phyloP scores from a whole-genome alignment of 306 rosid species.

The Castanea crenata region DNA sequence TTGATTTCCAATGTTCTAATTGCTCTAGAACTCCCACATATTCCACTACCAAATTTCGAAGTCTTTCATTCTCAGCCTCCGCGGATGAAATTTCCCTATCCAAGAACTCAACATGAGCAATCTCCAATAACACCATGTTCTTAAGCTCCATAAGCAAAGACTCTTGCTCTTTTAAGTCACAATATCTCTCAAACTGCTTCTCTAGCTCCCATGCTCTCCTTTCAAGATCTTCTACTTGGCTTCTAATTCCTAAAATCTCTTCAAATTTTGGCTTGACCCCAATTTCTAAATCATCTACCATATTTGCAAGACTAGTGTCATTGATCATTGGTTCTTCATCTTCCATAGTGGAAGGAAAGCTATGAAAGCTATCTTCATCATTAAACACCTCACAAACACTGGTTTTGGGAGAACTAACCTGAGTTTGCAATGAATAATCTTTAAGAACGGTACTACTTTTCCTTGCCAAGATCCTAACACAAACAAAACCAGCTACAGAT shows the following conservation, averaged over 20 bases:
- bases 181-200: constrained; percentile 43
- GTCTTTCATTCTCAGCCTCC: constrained; percentile 42
- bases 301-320: constrained; percentile 2
- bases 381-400: constrained; percentile 19
- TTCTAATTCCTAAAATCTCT: constrained; percentile 41
- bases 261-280: constrained; percentile 18
- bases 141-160: constrained; percentile 37
- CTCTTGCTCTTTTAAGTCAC: constrained; percentile 62
- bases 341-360: constrained; percentile 14
- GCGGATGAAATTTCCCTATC: constrained; percentile 44
- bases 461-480: constrained; percentile 49
- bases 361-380: constrained; percentile 30
- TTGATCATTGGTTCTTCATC: constrained; percentile 15
- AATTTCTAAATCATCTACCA: constrained; percentile 10
- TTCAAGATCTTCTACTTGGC: constrained; percentile 45
- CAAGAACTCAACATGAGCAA: constrained; percentile 48
- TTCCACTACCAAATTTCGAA: constrained; percentile 38
- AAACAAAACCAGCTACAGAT: constrained; percentile 60
- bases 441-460: constrained; percentile 21
- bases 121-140: constrained; percentile 45
- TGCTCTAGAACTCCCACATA: constrained; percentile 37
- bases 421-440: constrained; percentile 13
- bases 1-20: constrained; percentile 46
- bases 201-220: constrained; percentile 48
- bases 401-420: constrained; percentile 12